These are phyloP conservation scores for Hygrocybe punicea DNA, from an alignment of 768 basidiomycete genomes.

Conservation along the genomic window DNA sequence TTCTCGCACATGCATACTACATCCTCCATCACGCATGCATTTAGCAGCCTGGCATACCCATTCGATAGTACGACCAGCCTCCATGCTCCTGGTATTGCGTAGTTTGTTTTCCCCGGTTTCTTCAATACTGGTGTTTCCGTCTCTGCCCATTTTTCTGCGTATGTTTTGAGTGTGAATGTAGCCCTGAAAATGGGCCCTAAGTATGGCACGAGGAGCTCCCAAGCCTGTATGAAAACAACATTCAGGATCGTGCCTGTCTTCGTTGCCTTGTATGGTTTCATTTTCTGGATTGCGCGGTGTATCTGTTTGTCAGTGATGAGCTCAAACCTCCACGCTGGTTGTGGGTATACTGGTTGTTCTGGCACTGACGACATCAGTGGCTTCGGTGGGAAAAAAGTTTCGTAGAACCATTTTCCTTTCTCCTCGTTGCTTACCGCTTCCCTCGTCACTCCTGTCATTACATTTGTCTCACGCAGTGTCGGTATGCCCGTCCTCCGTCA, in stretches of 20 bases:
- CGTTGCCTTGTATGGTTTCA: constrained; percentile 36
- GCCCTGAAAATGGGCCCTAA: constrained; percentile 31
- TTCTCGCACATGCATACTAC: too few species aligned
- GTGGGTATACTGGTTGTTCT: constrained; percentile 23
- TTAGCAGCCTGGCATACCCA: background rate
- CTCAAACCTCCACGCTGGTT: constrained; percentile 14
- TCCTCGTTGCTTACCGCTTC: constrained; percentile 8
- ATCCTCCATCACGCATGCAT: constrained; percentile 11
- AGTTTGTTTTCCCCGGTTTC: constrained; percentile 35
- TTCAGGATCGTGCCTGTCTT: too few species aligned
- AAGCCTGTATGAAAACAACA: constrained; percentile 22
- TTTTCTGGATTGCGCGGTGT: constrained; percentile 16
- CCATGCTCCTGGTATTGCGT: constrained; percentile 31
- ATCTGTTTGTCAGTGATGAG: constrained; percentile 28
- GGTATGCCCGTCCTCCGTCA: constrained; percentile 6
- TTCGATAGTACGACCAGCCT: constrained; percentile 31
- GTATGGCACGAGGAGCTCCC: constrained; percentile 21
- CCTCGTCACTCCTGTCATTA: background rate
- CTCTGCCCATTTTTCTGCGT: constrained; percentile 29
- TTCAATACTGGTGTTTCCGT: constrained; percentile 29
- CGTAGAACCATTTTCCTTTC: constrained; percentile 2
- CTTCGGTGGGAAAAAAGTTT: constrained; percentile 30
- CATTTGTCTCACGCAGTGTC: background rate
- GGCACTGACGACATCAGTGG: constrained; percentile 5
- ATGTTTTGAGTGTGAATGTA: too few species aligned